Evolutionary conservation across 73 alveolate genomes (phyloP), one percentile per base, ranked within the genome.

Genomic region (Paramecium sonneborni): DNA sequence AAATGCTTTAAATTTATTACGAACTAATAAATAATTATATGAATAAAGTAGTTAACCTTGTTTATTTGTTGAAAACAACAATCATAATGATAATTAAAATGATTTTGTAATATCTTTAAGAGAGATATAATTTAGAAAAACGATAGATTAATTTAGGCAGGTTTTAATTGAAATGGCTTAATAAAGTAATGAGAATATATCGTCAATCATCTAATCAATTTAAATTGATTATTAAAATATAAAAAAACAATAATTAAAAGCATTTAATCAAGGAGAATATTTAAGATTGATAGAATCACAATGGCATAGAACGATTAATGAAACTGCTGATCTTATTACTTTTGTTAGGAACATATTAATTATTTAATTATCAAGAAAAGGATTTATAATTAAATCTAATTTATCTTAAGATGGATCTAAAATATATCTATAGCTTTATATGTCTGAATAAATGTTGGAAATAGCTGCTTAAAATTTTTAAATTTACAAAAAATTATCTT

Each of bases 381-480:
- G 86, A 32, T 72, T 72, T 72, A 14, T 15, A 5, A 35, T 38
- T 6, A 38, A 35, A 23, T 38, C 30, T 2, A 26, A 10, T 34
- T 2, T 72, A 12, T 72, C 86, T 72, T 5, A 26, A 28, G 57
- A 32, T 72, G 86, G 86, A 21, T 24, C 18, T 9, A 32, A 24
- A 28, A 58, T 58, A 3, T 58, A 58, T 32, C 82, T 58, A 3
- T 58, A 11, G 5, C 24, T 58, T 2, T 32, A 58, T 32, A 58
- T 58, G 82, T 30, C 82, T 58, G 82, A 58, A 58, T 10, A 58
- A 58, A 58, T 58, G 82, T 58, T 58, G 21, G 82, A 58, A 58
- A 58, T 23, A 28, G 82, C 82, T 10, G 82, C 82, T 28, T 39
- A 58, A 58, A 58, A 58, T 58, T 58, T 21, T 58, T 32, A 32